Conservation (phyloP, 2,329 filamentous ascomycete genomes). For the Polychaeton citri region DNA sequence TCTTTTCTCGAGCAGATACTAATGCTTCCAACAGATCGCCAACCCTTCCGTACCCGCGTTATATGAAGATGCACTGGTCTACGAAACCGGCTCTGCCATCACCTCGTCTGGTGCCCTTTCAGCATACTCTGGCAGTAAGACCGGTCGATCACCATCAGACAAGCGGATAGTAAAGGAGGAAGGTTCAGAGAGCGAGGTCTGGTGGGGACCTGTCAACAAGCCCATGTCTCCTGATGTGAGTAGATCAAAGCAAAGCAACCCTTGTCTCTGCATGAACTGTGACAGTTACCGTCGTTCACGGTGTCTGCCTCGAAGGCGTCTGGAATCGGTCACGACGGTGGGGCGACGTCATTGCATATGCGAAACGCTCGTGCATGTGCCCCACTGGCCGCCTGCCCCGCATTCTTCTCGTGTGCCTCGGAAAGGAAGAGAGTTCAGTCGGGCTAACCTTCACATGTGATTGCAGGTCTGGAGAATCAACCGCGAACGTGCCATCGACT, state of each 20-base stretch:
- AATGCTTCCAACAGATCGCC: constrained; percentile 41
- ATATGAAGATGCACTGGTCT: constrained; percentile 97
- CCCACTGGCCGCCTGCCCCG: no score
- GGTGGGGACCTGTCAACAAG: constrained; percentile 99
- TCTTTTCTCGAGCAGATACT: neutral
- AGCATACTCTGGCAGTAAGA: constrained; percentile 97
- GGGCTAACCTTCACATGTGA: constrained; percentile 15
- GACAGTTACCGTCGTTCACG: no score
- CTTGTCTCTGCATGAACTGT: no score
- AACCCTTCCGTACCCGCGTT: constrained; percentile 92
- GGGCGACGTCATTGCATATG: no score
- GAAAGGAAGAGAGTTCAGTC: no score
- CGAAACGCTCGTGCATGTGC: no score
- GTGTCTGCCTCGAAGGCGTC: no score
- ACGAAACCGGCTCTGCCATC: constrained; percentile 95
- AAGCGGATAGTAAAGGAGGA: constrained; percentile 95
- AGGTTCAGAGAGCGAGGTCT: constrained; percentile 79
- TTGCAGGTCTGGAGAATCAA: constrained; percentile 96
- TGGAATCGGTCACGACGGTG: no score
- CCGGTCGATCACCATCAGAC: constrained; percentile 87
- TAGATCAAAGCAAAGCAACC: no score
- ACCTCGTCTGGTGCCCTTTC: constrained; percentile 89
- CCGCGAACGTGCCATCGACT: constrained; percentile 95
- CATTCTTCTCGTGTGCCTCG: no score
- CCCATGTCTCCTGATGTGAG: constrained; percentile 94